These are phyloP conservation scores for Skeletonema menzelii DNA, from an alignment of 108 stramenopile genomes.

Conservation along the genomic window DNA sequence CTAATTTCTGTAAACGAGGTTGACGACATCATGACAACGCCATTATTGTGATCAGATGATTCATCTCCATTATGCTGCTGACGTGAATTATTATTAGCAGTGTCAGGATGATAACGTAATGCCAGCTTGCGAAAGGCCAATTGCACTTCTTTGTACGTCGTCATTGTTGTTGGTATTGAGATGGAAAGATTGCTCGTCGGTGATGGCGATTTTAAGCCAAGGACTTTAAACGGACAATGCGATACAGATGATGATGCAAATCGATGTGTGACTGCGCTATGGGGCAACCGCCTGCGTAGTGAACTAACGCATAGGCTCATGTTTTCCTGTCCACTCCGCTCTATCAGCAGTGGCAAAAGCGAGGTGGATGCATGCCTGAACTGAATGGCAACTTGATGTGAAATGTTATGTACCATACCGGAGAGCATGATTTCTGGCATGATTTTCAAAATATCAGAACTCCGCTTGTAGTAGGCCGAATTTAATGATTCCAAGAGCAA, in stretches of 20 bases:
- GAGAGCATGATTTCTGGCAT: too few species aligned
- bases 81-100: neutral
- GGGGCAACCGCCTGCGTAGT: too few species aligned
- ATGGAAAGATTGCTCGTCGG: neutral
- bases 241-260: slow-evolving; percentile 10
- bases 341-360: too few species aligned
- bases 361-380: too few species aligned
- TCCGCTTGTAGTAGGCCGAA: too few species aligned
- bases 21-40: neutral
- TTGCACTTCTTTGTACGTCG: slow-evolving; percentile 21
- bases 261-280: neutral
- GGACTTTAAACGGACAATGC: slow-evolving; percentile 31
- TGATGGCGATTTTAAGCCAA: slow-evolving; percentile 16
- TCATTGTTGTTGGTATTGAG: neutral
- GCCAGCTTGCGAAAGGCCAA: slow-evolving; percentile 33
- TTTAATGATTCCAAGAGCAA: too few species aligned
- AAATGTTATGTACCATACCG: too few species aligned
- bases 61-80: neutral
- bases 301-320: too few species aligned
- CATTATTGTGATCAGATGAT: neutral
- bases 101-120: slow-evolving; percentile 38
- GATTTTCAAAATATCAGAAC: too few species aligned
- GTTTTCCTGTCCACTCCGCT: too few species aligned
- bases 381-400: too few species aligned
- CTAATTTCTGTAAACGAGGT: slow-evolving; percentile 16